Percentiles rank a stretch among this genome's conserved stretches.
Evolutionary conservation across 441 rosid genomes (phyloP).

Genomic region (Eruca vesicaria): DNA sequence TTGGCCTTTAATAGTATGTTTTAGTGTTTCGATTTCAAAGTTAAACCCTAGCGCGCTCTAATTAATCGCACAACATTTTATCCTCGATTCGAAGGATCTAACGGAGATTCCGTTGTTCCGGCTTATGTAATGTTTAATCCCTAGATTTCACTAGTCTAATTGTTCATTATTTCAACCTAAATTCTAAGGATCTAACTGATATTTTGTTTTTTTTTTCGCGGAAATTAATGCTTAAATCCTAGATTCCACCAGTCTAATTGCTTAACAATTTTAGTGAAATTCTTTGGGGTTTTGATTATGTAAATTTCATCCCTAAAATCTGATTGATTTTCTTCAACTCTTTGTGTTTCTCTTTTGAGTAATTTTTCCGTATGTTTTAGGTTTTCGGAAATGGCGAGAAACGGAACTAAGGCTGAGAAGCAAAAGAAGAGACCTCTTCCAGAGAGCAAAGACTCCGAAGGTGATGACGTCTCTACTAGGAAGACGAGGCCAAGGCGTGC

Average conservation of each 20-base stretch:
- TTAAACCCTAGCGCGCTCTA: background rate
- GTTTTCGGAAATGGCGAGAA: conserved; percentile 6
- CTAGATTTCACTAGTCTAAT: background rate
- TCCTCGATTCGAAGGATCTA: background rate
- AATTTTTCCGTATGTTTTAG: background rate
- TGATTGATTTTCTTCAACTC: background rate
- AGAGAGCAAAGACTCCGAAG: background rate
- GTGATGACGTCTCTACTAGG: background rate
- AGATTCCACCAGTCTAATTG: background rate
- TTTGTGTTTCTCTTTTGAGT: background rate
- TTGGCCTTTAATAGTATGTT: background rate
- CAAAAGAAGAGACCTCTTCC: conserved; percentile 15
- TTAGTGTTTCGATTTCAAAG: background rate
- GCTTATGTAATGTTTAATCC: background rate
- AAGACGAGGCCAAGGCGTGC: conserved; percentile 18
- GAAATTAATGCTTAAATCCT: background rate
- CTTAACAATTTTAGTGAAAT: background rate
- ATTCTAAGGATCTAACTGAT: background rate
- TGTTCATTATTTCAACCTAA: background rate
- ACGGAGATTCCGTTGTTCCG: background rate
- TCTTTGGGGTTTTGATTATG: background rate
- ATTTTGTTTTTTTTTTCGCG: background rate
- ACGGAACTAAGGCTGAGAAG: background rate
- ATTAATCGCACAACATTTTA: background rate
- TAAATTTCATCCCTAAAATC: background rate